Percentiles rank a stretch among this genome's conserved stretches.
Evolutionary conservation across 2,329 filamentous ascomycete species (phyloP).

Genomic region (Fusarium sp.): DNA sequence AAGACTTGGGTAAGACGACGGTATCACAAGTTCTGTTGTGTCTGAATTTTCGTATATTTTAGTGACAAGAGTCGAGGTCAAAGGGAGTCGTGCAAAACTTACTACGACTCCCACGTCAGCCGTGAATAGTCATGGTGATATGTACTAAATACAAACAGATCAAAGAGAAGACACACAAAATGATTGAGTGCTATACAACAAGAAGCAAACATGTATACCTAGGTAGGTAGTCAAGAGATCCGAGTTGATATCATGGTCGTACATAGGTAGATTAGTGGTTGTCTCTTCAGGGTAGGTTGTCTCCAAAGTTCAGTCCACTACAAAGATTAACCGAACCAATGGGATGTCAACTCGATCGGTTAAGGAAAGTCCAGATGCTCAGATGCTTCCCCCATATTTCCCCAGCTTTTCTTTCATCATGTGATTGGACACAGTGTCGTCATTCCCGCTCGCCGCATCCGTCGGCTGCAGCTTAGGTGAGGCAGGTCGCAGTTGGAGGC

Average conservation of each 20-base stretch:
- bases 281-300: constrained; percentile 5
- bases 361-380: background rate
- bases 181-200: background rate
- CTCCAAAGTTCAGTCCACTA: accelerated
- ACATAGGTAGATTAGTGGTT: background rate
- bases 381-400: constrained; percentile 39
- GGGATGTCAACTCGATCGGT: background rate
- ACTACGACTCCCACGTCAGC: background rate
- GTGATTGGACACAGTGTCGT: constrained; percentile 44
- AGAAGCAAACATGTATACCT: background rate
- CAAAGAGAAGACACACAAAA: background rate
- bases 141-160: background rate
- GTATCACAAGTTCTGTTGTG: background rate
- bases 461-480: constrained; percentile 39
- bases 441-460: constrained; percentile 44
- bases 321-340: constrained; percentile 7
- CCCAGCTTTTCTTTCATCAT: constrained; percentile 44
- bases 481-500: constrained; percentile 17
- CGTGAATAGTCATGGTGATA: background rate
- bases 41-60: background rate
- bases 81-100: background rate
- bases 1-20: background rate
- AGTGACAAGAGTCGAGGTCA: background rate
- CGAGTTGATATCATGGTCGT: background rate
- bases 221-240: background rate